Base-by-base conservation (phyloP, 2,329 filamentous ascomycete species). In the Epichloe uncinata region DNA sequence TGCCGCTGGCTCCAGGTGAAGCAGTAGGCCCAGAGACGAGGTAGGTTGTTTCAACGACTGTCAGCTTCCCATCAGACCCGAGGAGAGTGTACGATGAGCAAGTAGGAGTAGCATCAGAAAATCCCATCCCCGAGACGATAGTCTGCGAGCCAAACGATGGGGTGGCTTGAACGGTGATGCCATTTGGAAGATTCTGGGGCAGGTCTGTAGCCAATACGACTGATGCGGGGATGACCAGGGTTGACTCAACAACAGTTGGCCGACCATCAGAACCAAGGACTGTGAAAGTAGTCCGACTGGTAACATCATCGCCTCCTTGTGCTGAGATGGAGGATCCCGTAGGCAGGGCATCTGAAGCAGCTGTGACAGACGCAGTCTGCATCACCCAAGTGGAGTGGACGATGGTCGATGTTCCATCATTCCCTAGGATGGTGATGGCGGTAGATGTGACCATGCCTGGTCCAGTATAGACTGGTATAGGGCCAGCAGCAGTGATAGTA, bases 171-270 rank as follows among this genome's bases (percentile, higher is more conserved):
- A 50, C 40, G 6, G 55, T 49, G 4, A 50, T 44, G 2, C 52
- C 53, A 26, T 50, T 50, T 42, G 53, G 49, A 13, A 47, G 47
- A 11, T 50, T 50, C 18, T 53, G 54, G 40, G 48, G 44, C 18
- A 43, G 40, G 11, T 54, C 56, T n/a, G 51, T 50, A 22, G 43
- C 35, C 42, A 49, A 40, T 38, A 45, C 45, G 9, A 49, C 51
- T 4, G 58, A 48, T 15, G 43, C 47, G 44, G 62, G 56, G 15
- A 61, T 52, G 18, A 66, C 55, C 57, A 63, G 60, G 15, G 61
- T 64, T 8, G 65, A 66, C 38, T 67, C 61, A 18, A 68, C 52
- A 11, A 66, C 56, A 9, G 65, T 68, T 11, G 63, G 60, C 38
- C 58, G 52, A 5, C 64, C 65, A 52, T 67, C 57, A 15, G 60